These are phyloP conservation scores for Amanita thiersii DNA, from an alignment of 768 basidiomycete species.

Conservation along the genomic window DNA sequence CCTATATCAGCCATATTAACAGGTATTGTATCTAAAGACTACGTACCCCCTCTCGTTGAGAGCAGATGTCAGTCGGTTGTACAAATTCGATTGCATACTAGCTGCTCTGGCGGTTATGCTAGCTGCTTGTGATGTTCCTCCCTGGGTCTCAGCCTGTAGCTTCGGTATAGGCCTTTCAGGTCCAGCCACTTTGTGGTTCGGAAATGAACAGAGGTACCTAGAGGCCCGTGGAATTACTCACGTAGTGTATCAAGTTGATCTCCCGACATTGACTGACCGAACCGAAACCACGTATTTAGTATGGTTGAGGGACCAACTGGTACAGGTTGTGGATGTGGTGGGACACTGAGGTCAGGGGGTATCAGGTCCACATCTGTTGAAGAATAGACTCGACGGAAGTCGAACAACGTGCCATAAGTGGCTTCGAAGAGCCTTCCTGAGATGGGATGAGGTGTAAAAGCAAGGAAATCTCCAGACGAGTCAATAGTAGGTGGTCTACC, in stretches of 20 bases:
- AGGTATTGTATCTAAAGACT: neutral
- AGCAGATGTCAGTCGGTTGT: constrained; percentile 41
- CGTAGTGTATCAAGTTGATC: constrained; percentile 52
- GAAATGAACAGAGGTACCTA: neutral
- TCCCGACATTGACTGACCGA: constrained; percentile 43
- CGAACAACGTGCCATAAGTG: constrained; percentile 52
- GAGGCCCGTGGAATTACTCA: constrained; percentile 23
- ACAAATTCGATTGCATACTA: constrained; percentile 31
- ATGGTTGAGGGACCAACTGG: constrained; percentile 49
- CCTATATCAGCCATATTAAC: neutral
- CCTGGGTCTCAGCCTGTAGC: constrained; percentile 12
- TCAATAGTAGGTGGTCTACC: constrained; percentile 34
- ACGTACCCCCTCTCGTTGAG: constrained; percentile 57
- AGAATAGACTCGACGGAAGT: constrained; percentile 41
- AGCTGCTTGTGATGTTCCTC: constrained; percentile 13
- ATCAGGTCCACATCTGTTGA: constrained; percentile 46
- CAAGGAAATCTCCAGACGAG: constrained; percentile 46
- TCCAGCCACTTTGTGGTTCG: constrained; percentile 48
- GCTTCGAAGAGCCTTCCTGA: constrained; percentile 27
- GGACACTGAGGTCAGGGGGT: constrained; percentile 29
- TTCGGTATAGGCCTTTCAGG: constrained; percentile 50
- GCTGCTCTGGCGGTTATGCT: constrained; percentile 24
- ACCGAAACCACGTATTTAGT: constrained; percentile 48
- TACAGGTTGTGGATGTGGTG: constrained; percentile 56
- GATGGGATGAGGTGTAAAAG: constrained; percentile 27